Evolutionary conservation across 768 basidiomycete species (phyloP).

Genomic region (Phanerochaete carnosa): DNA sequence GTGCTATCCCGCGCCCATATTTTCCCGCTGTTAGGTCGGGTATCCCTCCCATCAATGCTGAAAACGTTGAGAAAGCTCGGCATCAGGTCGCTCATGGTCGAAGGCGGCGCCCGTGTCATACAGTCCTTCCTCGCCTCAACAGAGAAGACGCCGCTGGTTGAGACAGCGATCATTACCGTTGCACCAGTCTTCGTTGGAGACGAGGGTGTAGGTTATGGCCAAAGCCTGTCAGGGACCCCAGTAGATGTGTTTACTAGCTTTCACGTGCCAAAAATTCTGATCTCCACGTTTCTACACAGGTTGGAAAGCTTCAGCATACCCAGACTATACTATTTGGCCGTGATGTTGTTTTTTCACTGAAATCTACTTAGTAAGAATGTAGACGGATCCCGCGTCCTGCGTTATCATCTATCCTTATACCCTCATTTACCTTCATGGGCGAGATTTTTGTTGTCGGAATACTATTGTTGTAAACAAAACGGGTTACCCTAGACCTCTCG

Average conservation of each 20-base stretch:
- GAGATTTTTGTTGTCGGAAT: not conserved
- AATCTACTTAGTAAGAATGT: not conserved
- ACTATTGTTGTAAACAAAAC: not conserved
- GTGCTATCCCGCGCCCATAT: not conserved
- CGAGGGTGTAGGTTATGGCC: conserved; percentile 59
- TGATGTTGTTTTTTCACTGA: conserved; percentile 27
- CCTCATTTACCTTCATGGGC: not conserved
- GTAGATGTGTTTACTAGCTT: conserved; percentile 9
- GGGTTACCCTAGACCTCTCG: not conserved
- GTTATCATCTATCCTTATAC: not conserved
- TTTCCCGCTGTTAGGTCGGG: conserved; percentile 25
- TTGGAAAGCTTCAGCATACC: conserved; percentile 23
- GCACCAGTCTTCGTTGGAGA: conserved; percentile 82
- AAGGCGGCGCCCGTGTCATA: conserved; percentile 88
- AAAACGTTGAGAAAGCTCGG: conserved; percentile 48
- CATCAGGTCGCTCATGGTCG: conserved; percentile 85
- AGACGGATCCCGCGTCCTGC: not conserved
- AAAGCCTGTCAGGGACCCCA: conserved; percentile 20
- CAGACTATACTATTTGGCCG: conserved; percentile 25
- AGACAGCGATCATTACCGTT: conserved; percentile 79
- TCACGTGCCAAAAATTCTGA: not conserved
- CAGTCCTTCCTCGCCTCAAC: conserved; percentile 53
- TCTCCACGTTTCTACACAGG: conserved; percentile 11
- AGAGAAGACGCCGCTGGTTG: conserved; percentile 36
- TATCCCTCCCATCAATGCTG: conserved; percentile 51